Evolutionary conservation across 2,329 filamentous ascomycete genomes (phyloP).

Genomic region (Paecilomyces sp.): DNA sequence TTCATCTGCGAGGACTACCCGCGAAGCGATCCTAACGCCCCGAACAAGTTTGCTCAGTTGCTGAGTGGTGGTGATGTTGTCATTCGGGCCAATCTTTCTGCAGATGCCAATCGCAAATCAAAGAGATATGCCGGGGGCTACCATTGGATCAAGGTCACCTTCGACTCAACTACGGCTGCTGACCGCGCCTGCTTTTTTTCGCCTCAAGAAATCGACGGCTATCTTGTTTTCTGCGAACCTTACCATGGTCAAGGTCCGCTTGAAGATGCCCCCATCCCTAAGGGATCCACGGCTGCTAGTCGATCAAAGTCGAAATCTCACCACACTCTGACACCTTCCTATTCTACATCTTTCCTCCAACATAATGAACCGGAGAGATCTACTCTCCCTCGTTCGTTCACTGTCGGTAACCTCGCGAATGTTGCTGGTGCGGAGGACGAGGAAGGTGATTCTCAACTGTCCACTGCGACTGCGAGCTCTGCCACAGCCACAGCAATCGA

Average conservation of each 20-base stretch:
- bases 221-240: constrained; percentile 63
- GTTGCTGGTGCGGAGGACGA: constrained; percentile 17
- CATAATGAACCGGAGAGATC: constrained; percentile 25
- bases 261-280: constrained; percentile 57
- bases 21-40: constrained; percentile 67
- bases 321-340: constrained; percentile 27
- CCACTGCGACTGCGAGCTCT: constrained; percentile 35
- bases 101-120: constrained; percentile 69
- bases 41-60: constrained; percentile 62
- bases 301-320: constrained; percentile 20
- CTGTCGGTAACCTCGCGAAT: constrained; percentile 27
- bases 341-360: constrained; percentile 27
- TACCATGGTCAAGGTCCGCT: constrained; percentile 60
- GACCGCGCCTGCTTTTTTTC: constrained; percentile 63
- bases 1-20: constrained; percentile 90
- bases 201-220: constrained; percentile 64
- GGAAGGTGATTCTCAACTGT: constrained; percentile 25
- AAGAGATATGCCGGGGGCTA: constrained; percentile 75
- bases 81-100: constrained; percentile 59
- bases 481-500: constrained; percentile 28
- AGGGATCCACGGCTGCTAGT: constrained; percentile 27
- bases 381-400: constrained; percentile 34
- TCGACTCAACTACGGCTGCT: constrained; percentile 65
- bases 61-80: constrained; percentile 67
- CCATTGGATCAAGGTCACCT: constrained; percentile 88